Base-by-base conservation (phyloP, 352 stramenopile species). In the Phytopythium sindhum region DNA sequence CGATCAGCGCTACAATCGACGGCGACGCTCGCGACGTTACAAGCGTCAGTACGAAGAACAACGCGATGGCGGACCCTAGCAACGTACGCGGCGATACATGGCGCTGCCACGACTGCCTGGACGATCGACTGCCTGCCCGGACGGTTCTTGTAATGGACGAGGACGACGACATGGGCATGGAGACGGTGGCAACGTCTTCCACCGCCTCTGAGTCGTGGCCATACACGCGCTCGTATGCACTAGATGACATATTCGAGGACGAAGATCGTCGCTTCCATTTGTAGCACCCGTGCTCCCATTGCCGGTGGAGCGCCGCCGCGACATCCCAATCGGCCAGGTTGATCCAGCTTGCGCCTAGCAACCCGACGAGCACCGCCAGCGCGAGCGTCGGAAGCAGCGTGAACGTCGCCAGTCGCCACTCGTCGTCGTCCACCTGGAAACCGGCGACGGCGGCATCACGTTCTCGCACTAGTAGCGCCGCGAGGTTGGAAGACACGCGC, bases 261-360 rank as follows among this genome's bases (percentile, higher is more conserved):
- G 61, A 42, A 39, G 62, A 47, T 19, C 69, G 48, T 21, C 57
- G 69, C 21, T 63, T 56, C 10, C n/a, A 35, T 14, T 28, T 23
- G n/a, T 6, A 2, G 15, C n/a, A 60, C n/a, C 54, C 21, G 14
- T 65, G 64, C 19, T 72, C 11, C n/a, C 37, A 35, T 26, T 59
- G 66, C 19, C 64, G 65, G 47, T 79, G 60, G 28, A 80, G 39
- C 29, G 70, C 68, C 2, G 64, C 62, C 56, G 74, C 58, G 0
- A 86, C 53, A 39, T 90, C 73, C 80, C 78, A 90, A 37, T 90
- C 80, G 56, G 74, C 63, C 15, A 88, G 66, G 37, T 84, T 77
- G 28, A 81, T 66, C 80, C 80, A 90, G 28, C 66, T 72, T 10
- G 73, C 68, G 47, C 73, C 77, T 9, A 79, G 39, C 44, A 73